Evolutionary conservation across 2,329 filamentous ascomycete species (phyloP).

Genomic region (Colletotrichum tropicale): DNA sequence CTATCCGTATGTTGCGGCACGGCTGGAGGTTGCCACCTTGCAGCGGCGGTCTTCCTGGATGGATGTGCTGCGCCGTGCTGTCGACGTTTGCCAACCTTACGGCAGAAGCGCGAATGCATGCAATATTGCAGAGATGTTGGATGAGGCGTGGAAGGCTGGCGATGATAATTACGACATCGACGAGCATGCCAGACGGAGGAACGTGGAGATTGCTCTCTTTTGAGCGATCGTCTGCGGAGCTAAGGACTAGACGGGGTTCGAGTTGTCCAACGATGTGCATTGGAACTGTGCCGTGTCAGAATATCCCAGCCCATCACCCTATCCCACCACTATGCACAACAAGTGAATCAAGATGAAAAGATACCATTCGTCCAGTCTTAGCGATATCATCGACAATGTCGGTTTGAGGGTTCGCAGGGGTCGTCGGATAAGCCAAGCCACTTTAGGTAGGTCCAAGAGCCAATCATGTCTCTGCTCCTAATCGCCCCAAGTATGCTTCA

Average conservation of each 20-base stretch:
- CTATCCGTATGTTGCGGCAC: slow-evolving; percentile 27
- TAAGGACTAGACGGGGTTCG: background rate
- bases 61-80: background rate
- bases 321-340: background rate
- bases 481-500: background rate
- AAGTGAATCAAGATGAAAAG: background rate
- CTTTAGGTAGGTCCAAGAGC: background rate
- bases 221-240: background rate
- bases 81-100: background rate
- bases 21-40: slow-evolving; percentile 25
- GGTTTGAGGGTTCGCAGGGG: background rate
- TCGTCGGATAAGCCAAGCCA: background rate
- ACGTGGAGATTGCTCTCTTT: slow-evolving; percentile 8
- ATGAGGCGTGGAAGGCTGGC: background rate
- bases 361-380: background rate
- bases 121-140: background rate
- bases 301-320: background rate
- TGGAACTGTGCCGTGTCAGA: background rate
- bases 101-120: background rate
- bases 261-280: background rate
- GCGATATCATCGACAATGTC: background rate
- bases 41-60: slow-evolving; percentile 11
- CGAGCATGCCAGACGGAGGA: background rate
- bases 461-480: background rate
- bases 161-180: slow-evolving; percentile 12